phyloP scores from a whole-genome alignment of 371 early-diverging fungal species.

The Capniomyces stellatus region DNA sequence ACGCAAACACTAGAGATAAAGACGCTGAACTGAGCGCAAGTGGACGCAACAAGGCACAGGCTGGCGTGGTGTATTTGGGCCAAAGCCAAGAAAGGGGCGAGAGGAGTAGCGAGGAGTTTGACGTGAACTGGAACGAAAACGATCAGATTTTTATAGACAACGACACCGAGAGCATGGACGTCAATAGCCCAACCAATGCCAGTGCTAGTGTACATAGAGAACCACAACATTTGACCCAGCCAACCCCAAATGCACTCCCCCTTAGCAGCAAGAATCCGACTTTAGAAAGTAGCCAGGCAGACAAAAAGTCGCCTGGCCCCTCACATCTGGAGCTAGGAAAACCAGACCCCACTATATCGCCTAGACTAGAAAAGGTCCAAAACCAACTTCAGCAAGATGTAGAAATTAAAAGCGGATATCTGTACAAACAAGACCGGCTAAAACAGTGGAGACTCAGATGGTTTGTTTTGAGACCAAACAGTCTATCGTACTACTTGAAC shows the following conservation, averaged over 20 bases:
- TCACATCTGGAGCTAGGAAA: too few species aligned
- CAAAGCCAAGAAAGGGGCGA: too few species aligned
- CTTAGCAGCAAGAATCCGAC: constrained; percentile 17
- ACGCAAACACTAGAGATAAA: too few species aligned
- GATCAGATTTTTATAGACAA: neutral
- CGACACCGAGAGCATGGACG: constrained; percentile 5
- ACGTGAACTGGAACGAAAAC: constrained; percentile 1
- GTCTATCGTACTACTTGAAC: constrained; percentile 18
- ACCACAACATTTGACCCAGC: constrained; percentile 9
- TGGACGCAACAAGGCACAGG: too few species aligned
- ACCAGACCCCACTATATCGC: too few species aligned
- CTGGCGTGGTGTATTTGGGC: too few species aligned
- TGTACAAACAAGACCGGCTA: constrained; percentile 21
- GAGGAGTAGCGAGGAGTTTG: too few species aligned
- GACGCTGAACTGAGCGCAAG: too few species aligned
- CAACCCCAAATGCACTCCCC: constrained; percentile 17
- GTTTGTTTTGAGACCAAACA: constrained; percentile 22
- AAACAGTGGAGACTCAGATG: constrained; percentile 24
- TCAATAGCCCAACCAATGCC: constrained; percentile 9
- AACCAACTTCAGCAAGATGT: too few species aligned
- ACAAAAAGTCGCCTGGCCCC: too few species aligned
- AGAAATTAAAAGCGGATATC: constrained; percentile 17
- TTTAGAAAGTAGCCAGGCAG: too few species aligned
- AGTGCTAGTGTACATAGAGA: constrained; percentile 8
- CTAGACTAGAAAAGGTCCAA: too few species aligned